Conservation (phyloP, 306 rosid species). For the Rubus parviflorus region DNA sequence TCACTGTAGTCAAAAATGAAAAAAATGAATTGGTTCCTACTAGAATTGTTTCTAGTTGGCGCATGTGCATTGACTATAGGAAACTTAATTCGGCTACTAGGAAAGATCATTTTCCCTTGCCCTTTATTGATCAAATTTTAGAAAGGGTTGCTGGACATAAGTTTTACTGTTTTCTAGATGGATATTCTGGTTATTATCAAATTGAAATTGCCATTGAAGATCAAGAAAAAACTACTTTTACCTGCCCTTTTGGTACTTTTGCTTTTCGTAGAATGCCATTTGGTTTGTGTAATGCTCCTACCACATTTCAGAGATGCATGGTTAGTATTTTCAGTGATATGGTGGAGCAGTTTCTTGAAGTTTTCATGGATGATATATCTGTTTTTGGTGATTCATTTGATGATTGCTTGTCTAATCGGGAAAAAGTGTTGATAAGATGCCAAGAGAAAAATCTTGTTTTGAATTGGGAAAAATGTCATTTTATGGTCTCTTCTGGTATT, state of each 20-base stretch:
- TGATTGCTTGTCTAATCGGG: not conserved
- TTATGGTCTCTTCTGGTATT: not conserved
- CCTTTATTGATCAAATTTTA: not conserved
- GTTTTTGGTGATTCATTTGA: not conserved
- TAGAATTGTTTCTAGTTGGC: not conserved
- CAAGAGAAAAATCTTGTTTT: not conserved
- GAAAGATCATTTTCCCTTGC: not conserved
- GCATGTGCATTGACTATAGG: not conserved
- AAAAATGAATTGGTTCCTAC: not conserved
- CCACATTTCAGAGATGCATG: not conserved
- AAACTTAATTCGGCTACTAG: not conserved
- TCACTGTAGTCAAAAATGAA: not conserved
- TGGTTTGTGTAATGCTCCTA: not conserved
- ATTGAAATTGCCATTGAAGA: not conserved
- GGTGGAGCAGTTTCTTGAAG: not conserved
- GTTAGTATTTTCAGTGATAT: not conserved
- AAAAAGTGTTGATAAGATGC: not conserved
- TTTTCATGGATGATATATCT: not conserved
- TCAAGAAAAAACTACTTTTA: not conserved
- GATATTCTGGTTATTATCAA: not conserved
- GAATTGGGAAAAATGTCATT: not conserved
- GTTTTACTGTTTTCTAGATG: not conserved
- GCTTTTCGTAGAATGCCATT: not conserved
- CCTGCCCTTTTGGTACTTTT: not conserved
- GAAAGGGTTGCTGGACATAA: not conserved